Evolutionary conservation across 805 yeast genomes (phyloP).

Genomic region (Kluyveromyces dobzhanskii): DNA sequence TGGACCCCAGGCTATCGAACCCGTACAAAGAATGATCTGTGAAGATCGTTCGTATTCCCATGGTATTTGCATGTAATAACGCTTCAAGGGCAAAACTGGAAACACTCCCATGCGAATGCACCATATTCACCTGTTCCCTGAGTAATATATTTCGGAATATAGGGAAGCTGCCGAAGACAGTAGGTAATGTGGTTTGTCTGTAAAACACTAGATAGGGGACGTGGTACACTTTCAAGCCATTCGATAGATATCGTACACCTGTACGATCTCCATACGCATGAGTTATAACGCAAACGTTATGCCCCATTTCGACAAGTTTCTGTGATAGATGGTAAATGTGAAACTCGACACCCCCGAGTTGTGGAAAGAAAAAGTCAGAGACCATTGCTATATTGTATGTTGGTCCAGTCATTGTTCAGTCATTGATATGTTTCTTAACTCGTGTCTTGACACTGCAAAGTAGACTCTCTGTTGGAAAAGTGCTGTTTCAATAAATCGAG

Average conservation of each 20-base stretch:
- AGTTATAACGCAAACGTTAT: constrained; percentile 77
- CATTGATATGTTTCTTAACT: constrained; percentile 1
- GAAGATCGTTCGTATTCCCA: constrained; percentile 87
- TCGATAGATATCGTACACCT: constrained; percentile 77
- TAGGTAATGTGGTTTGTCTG: constrained; percentile 79
- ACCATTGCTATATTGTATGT: constrained; percentile 46
- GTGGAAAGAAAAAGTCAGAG: constrained; percentile 96
- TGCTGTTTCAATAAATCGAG: too few relatives aligned
- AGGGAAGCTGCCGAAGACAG: constrained; percentile 85
- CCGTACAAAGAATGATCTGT: constrained; percentile 97
- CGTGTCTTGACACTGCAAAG: too few relatives aligned
- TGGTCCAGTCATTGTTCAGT: not conserved
- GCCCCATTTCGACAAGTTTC: constrained; percentile 70
- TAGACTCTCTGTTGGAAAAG: too few relatives aligned
- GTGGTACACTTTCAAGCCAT: constrained; percentile 89
- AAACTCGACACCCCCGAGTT: constrained; percentile 95
- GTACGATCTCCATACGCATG: constrained; percentile 79
- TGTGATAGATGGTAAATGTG: constrained; percentile 90
- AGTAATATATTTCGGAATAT: constrained; percentile 74
- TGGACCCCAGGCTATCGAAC: constrained; percentile 75
- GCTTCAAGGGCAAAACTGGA: constrained; percentile 85
- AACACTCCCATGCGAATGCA: constrained; percentile 93
- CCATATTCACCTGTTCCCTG: constrained; percentile 77
- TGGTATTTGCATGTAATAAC: constrained; percentile 80
- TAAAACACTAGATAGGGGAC: constrained; percentile 76